Percentiles rank a stretch among this genome's conserved stretches.
These are phyloP conservation scores for Alternaria sp. DNA, from an alignment of 2,329 filamentous ascomycete genomes.

Conservation along the genomic window DNA sequence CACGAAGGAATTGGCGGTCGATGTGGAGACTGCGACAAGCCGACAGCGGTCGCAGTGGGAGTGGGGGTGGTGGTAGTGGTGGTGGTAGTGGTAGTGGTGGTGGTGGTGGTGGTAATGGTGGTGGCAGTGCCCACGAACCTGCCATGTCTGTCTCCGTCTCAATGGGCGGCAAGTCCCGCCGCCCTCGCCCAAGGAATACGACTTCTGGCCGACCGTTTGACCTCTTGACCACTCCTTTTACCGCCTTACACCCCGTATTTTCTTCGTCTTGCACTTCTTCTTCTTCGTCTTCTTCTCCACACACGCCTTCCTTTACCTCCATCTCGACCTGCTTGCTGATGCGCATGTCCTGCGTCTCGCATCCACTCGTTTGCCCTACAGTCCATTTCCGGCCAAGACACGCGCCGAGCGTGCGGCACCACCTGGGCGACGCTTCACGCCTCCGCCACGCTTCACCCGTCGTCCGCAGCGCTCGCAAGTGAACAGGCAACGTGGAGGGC, in stretches of 20 bases:
- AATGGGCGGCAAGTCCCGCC: slow-evolving; percentile 21
- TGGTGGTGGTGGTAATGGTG: background rate
- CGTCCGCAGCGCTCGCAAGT: slow-evolving; percentile 13
- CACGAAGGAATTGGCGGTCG: background rate
- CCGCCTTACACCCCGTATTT: slow-evolving; percentile 5
- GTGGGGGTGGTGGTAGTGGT: slow-evolving; percentile 9
- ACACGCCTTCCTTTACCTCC: background rate
- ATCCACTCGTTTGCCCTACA: slow-evolving; percentile 16
- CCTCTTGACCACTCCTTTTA: slow-evolving; percentile 17
- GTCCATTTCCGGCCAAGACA: slow-evolving; percentile 6
- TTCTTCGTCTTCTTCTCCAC: slow-evolving; percentile 4
- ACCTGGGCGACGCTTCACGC: slow-evolving; percentile 2
- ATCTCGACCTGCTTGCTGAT: slow-evolving; percentile 4
- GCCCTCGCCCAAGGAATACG: slow-evolving; percentile 12
- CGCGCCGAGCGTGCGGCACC: slow-evolving; percentile 9
- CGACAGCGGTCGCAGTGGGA: background rate
- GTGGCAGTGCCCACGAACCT: background rate
- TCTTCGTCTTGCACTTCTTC: slow-evolving; percentile 2
- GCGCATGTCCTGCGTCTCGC: slow-evolving; percentile 23
- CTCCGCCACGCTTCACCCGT: slow-evolving; percentile 6
- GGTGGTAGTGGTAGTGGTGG: slow-evolving; percentile 11
- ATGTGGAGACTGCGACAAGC: background rate
- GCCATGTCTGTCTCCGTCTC: background rate
- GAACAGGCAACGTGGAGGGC: slow-evolving; percentile 41
- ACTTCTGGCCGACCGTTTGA: slow-evolving; percentile 17